phyloP scores from a whole-genome alignment of 148 eudicot species.

The Camellia sinensis region DNA sequence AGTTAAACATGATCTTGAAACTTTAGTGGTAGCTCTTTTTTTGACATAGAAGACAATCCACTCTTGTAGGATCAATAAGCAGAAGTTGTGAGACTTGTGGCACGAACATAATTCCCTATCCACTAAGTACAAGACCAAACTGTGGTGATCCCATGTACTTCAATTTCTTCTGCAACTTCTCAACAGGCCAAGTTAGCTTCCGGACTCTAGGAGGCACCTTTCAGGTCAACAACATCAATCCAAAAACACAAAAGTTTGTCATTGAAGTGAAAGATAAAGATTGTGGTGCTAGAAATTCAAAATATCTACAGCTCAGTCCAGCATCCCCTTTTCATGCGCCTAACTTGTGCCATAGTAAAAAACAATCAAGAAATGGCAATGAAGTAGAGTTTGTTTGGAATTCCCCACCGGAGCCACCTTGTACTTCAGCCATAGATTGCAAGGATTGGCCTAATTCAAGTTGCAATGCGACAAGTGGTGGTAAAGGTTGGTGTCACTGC shows the following conservation, averaged over 20 bases:
- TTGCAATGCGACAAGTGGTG: background rate
- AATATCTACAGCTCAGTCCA: background rate
- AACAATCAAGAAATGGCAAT: background rate
- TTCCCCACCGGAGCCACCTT: background rate
- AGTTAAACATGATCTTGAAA: no score
- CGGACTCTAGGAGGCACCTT: background rate
- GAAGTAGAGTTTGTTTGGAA: background rate
- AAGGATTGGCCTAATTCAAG: slow-evolving; percentile 12
- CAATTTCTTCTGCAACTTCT: slow-evolving; percentile 7
- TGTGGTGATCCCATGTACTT: slow-evolving; percentile 20
- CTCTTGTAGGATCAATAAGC: slow-evolving; percentile 8
- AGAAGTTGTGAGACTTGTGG: slow-evolving; percentile 14
- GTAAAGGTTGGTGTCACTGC: background rate
- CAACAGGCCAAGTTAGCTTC: slow-evolving; percentile 16
- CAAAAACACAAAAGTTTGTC: background rate
- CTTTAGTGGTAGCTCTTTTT: no score
- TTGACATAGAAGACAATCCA: no score
- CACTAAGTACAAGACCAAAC: slow-evolving; percentile 8
- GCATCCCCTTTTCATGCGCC: background rate
- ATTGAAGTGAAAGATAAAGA: background rate
- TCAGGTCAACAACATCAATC: background rate
- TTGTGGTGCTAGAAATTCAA: no score
- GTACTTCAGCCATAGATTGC: background rate
- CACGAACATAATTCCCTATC: slow-evolving; percentile 15
- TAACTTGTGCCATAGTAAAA: background rate